Evolutionary conservation across 2,329 filamentous ascomycete genomes (phyloP).

Genomic region (Beauveria asiatica): DNA sequence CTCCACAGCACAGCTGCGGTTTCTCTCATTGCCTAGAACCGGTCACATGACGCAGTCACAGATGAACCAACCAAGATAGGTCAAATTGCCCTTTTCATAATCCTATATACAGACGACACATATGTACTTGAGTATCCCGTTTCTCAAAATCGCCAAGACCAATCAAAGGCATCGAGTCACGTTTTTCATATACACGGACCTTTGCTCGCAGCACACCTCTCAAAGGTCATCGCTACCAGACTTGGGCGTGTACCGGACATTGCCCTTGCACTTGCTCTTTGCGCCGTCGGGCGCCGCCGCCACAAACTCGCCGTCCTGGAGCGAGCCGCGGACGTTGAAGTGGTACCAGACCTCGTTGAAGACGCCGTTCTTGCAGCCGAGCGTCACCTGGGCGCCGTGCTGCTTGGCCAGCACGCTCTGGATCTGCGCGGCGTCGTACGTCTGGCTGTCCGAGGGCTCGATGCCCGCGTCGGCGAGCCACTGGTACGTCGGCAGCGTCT

Average conservation of each 20-base stretch:
- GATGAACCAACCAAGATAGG: no score
- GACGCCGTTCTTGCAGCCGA: constrained; percentile 43
- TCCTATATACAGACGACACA: no score
- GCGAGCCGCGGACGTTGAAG: constrained; percentile 50
- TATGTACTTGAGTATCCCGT: no score
- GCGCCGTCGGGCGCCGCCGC: constrained; percentile 46
- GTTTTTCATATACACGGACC: background rate
- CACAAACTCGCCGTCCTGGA: constrained; percentile 54
- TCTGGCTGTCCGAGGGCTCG: constrained; percentile 41
- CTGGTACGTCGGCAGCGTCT: constrained; percentile 55
- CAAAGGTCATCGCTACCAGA: background rate
- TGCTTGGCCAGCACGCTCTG: constrained; percentile 47
- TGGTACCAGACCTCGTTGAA: constrained; percentile 53
- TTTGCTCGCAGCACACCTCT: background rate
- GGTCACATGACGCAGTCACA: no score
- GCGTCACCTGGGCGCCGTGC: constrained; percentile 46
- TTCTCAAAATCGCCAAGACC: no score
- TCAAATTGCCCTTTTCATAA: no score
- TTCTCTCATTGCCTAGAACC: no score
- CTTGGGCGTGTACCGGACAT: constrained; percentile 57
- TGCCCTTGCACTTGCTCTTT: constrained; percentile 54
- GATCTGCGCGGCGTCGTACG: constrained; percentile 52
- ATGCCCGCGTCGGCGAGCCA: constrained; percentile 54
- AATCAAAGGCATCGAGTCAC: no score
- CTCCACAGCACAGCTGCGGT: no score